Percentiles rank a stretch among this genome's conserved stretches.
These are phyloP conservation scores for Neonectria punicea DNA, from an alignment of 2,329 filamentous ascomycete species.

Conservation along the genomic window DNA sequence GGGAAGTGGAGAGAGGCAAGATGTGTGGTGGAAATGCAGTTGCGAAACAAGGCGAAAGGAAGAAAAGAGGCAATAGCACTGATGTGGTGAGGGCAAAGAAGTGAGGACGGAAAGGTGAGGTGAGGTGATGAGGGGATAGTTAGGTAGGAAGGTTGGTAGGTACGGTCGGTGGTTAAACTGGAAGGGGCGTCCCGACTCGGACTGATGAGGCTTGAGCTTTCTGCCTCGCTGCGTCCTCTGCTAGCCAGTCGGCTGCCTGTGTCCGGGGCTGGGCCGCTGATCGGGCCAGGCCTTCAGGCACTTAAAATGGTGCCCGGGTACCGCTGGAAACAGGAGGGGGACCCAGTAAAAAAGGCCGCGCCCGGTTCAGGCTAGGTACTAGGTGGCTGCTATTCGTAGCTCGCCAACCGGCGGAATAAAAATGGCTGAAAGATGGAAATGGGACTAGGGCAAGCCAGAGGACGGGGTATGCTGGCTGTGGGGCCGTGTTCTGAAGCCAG, in stretches of 20 bases:
- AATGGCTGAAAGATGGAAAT: slow-evolving; percentile 28
- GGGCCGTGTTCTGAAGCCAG: not conserved
- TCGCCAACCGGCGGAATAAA: slow-evolving; percentile 32
- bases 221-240: slow-evolving; percentile 13
- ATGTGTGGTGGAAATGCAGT: slow-evolving; percentile 4
- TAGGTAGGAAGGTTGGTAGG: slow-evolving; percentile 18
- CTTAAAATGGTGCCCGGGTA: slow-evolving; percentile 9
- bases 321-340: not conserved
- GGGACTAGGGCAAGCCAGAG: slow-evolving; percentile 5
- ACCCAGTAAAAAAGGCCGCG: slow-evolving; percentile 14
- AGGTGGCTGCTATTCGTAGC: slow-evolving; percentile 17
- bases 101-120: not conserved
- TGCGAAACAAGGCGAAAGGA: slow-evolving; percentile 18
- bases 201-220: slow-evolving; percentile 35
- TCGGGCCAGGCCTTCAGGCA: slow-evolving; percentile 21
- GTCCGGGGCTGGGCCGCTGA: slow-evolving; percentile 19
- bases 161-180: not conserved
- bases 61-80: slow-evolving; percentile 5
- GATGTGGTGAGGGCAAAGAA: slow-evolving; percentile 18
- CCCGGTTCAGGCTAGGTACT: slow-evolving; percentile 5
- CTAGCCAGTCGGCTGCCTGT: slow-evolving; percentile 13
- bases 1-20: slow-evolving; percentile 20
- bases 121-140: slow-evolving; percentile 34
- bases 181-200: slow-evolving; percentile 32
- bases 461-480: slow-evolving; percentile 20